Conservation (phyloP, 139 green algal species). For the Closterium sp. region DNA sequence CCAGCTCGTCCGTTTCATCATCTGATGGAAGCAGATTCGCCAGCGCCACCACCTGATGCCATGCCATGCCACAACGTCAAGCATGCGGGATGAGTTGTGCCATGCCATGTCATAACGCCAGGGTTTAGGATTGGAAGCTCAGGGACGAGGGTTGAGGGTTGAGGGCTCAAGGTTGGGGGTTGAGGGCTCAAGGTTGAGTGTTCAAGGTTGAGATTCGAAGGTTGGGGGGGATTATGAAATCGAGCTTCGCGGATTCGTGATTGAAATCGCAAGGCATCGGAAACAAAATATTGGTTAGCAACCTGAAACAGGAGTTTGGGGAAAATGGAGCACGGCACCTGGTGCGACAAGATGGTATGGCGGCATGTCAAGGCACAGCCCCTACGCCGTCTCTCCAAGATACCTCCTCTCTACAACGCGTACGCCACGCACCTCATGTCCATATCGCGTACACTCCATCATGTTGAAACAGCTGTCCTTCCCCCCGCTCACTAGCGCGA, state of each 20-base stretch:
- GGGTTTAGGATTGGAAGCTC: background rate
- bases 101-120: background rate
- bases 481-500: conserved; percentile 62
- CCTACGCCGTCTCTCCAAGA: background rate
- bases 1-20: conserved; percentile 74
- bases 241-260: too few relatives aligned
- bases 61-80: background rate
- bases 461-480: conserved; percentile 78
- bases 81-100: too few relatives aligned
- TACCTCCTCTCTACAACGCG: background rate
- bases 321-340: too few relatives aligned
- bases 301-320: too few relatives aligned
- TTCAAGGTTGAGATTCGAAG: too few relatives aligned
- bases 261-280: background rate
- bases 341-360: background rate
- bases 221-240: too few relatives aligned
- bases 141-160: background rate
- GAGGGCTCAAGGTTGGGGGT: background rate
- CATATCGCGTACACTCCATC: conserved; percentile 58
- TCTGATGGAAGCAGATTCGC: conserved; percentile 72
- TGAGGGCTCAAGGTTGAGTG: background rate
- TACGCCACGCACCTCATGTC: conserved; percentile 59
- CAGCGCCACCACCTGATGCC: conserved; percentile 63
- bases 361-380: background rate
- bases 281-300: background rate